Base-by-base conservation (phyloP, 352 stramenopile species). In the Globisporangium spinosum region DNA sequence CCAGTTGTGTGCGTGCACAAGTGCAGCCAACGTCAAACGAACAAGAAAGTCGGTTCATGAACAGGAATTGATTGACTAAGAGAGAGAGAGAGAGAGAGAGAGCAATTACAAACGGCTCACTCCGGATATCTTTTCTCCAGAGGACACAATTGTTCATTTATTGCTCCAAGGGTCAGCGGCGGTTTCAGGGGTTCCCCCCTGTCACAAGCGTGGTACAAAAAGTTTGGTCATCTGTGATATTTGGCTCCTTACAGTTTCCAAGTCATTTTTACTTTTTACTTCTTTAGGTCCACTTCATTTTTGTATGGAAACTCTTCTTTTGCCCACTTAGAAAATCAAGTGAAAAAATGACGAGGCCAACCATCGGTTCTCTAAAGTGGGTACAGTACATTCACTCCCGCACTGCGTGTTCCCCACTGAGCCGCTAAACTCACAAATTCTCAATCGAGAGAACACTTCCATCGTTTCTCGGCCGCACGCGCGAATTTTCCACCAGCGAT, bases 171-270 rank as follows among this genome's bases (percentile, higher is more conserved):
- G n/a, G 12, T 20, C 13, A 34, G 53, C 17, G 54, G 54, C 54
- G 25, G 54, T 40, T 58, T 40, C 29, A 32, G 4, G 29, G 29
- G 29, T 8, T 32, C 29, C 2, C 53, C 25, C 27, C 27, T 27
- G 54, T 60, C 54, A 60, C 54, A 60, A 60, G 54, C n/a, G 54
- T 60, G 54, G 54, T 29, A 60, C 54, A 38, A 38, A 38, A 38
- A 38, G 32, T 35, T 29, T 61, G 40, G 15, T 20, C 40, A 22
- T 47, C 55, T 61, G 56, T 45, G 56, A 61, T 45, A 9, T 17
- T 27, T 27, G 1, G 4, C 25, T 10, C 17, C 55, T 45, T 60
- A 27, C 15, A 43, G 17, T 12, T 45, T 43, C 22, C 54, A 59
- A 40, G 17, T 34, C 51, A 58, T 7, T 13, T 8, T 20, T 38